Percentiles rank a stretch among this genome's conserved stretches.
Conservation (phyloP, 2,329 filamentous ascomycete genomes). For the Phaeophleospora eucalypticola region DNA sequence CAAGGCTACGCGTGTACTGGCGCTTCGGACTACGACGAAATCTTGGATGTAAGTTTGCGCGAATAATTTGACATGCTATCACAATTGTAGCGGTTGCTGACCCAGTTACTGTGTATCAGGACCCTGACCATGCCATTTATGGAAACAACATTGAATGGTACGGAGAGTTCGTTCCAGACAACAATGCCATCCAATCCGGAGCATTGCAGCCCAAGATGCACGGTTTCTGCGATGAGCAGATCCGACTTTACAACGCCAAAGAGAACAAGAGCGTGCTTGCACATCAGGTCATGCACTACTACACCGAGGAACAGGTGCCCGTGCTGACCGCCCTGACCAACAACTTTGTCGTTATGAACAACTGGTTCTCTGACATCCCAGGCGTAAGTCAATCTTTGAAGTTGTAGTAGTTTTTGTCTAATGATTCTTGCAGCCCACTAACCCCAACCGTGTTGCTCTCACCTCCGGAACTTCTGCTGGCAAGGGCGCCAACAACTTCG, state of each 20-base stretch:
- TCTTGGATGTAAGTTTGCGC: too few relatives aligned
- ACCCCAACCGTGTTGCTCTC: constrained; percentile 33
- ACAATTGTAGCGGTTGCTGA: too few relatives aligned
- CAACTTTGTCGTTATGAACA: constrained; percentile 39
- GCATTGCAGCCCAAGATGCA: constrained; percentile 32
- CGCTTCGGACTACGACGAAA: constrained; percentile 35
- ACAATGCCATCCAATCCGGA: constrained; percentile 27
- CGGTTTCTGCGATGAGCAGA: constrained; percentile 39
- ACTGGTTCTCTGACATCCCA: constrained; percentile 37
- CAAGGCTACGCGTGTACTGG: constrained; percentile 6
- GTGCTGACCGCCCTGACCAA: constrained; percentile 34
- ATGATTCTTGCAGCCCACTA: constrained; percentile 28
- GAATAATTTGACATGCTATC: too few relatives aligned
- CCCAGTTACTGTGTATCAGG: too few relatives aligned
- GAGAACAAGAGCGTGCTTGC: constrained; percentile 32
- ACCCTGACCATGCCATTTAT: constrained; percentile 34
- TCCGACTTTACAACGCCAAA: constrained; percentile 35
- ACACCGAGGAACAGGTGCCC: constrained; percentile 34
- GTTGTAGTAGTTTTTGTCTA: not conserved
- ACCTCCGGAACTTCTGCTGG: constrained; percentile 38
- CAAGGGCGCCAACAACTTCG: constrained; percentile 30
- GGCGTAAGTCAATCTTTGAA: constrained; percentile 19
- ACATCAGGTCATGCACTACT: constrained; percentile 35
- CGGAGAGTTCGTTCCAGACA: constrained; percentile 35
- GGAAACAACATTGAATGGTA: constrained; percentile 36